Evolutionary conservation across 1,139 yeast genomes (phyloP).

Genomic region (Magnusiomyces paraingens): DNA sequence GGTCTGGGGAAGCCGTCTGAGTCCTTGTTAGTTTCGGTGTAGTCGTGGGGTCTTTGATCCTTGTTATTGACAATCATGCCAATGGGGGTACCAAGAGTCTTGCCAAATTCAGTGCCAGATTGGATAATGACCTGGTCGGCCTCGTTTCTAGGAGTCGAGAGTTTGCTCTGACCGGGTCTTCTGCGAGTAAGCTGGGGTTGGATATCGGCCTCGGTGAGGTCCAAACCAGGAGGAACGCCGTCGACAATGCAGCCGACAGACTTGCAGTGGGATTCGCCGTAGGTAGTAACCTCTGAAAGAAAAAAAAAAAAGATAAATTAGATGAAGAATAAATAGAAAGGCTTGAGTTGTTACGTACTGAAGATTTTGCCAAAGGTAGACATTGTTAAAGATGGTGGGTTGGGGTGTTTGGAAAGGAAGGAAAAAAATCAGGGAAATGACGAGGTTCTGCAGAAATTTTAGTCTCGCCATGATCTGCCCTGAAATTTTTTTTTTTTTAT

Average conservation of each 20-base stretch:
- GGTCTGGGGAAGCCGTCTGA: slow-evolving; percentile 71
- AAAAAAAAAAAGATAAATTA: neutral
- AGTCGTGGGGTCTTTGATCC: slow-evolving; percentile 96
- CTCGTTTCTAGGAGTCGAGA: slow-evolving; percentile 92
- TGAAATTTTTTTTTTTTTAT: neutral
- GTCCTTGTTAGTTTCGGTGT: slow-evolving; percentile 76
- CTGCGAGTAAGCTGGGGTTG: slow-evolving; percentile 95
- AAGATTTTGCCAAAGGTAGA: slow-evolving; percentile 59
- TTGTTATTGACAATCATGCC: slow-evolving; percentile 89
- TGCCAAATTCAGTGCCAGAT: slow-evolving; percentile 88
- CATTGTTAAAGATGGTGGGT: slow-evolving; percentile 36
- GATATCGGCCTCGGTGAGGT: slow-evolving; percentile 74
- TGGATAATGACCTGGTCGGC: slow-evolving; percentile 89
- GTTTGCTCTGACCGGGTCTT: slow-evolving; percentile 93
- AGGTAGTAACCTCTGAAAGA: slow-evolving; percentile 65
- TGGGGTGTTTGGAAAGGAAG: neutral
- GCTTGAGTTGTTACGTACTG: slow-evolving; percentile 22
- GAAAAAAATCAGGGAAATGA: neutral
- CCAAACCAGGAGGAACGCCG: slow-evolving; percentile 95
- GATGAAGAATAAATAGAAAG: slow-evolving; percentile 4
- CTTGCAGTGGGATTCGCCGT: slow-evolving; percentile 96
- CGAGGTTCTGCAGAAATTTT: neutral
- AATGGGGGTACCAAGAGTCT: slow-evolving; percentile 90
- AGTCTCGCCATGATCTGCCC: neutral
- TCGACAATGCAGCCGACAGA: slow-evolving; percentile 99